Evolutionary conservation across 2,329 filamentous ascomycete species (phyloP), one percentile per base, ranked within the genome.

Genomic region (Ophiosphaerella herpotricha): DNA sequence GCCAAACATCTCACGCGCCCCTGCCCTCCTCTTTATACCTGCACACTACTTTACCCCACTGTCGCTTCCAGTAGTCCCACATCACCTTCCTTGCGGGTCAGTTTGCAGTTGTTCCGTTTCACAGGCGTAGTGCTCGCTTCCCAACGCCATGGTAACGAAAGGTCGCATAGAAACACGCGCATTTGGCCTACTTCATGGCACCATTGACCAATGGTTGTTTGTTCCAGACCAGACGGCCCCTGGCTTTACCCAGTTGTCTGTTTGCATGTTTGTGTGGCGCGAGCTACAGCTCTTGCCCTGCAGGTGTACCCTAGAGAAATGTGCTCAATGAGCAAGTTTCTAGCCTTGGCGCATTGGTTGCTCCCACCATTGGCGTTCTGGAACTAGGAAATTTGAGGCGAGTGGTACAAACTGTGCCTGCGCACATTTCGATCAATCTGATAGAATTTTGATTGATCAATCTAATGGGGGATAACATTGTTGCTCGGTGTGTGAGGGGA

Each of bases 301-400:
- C 54, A 59, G 55, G 41, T 36, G 18, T 8, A 51, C 39, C 46
- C 46, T 24, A 35, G 53, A 34, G 52, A 60, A 64, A 64, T 49
- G 57, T 64, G 61, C 61, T 64, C 61, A 61, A 37, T 63, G 61
- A 63, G 60, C 61, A 64, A 60, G 56, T 64, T 64, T 58, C 47
- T 12, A 43, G 3, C 14, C 51, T 62, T 63, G 56, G 59, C 61
- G 43, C n/a, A 11, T 45, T 38, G 32, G 4, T 7, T 13, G 14
- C 16, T 34, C 14, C 23, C 24, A 33, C 21, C 12, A 13, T 11
- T 16, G 26, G 12, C 16, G 24, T 11, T 34, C 33, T 37, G 29
- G 18, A 3, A 23, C n/a, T 35, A 35, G 35, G 4, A 36, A 11
- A 18, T 42, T 37, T 38, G 26, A 48, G 7, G 23, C 33, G 23